Base-by-base conservation (phyloP, 371 early-diverging fungal genomes). In the Mucor mucedo region DNA sequence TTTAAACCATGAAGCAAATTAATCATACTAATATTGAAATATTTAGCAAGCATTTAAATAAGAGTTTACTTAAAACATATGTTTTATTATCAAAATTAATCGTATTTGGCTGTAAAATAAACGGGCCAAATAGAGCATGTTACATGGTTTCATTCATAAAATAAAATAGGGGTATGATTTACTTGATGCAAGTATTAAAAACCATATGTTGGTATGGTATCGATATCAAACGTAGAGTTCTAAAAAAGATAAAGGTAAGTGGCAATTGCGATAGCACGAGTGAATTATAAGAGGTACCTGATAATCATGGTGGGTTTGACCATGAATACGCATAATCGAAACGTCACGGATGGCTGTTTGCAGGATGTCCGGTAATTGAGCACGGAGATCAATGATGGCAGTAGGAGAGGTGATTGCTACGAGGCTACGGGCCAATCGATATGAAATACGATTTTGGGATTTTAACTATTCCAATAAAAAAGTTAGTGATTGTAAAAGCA, bases 261-360 rank as follows among this genome's bases (percentile, higher is more conserved):
- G n/a, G 8, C 2, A 32, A 16, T 33, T 7, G 29, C 8, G 16
- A 30, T 38, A 38, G 14, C 33, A 50, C 5, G 2, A 50, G 5
- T 3, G 49, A 14, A 45, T 7, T 59, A 42, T 44, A 29, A 32
- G n/a, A 53, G 38, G 11, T 29, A 40, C 28, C 42, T 44, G 21
- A 21, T 21, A 21, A 21, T 21, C 21, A 21, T 21, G 40, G 32
- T 65, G 53, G 38, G 52, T 49, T 57, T 52, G 45, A 29, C 33
- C 44, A 47, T 53, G 59, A 10, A 65, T 53, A 45, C 54, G 11
- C 65, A 65, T 65, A 9, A 58, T 16, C 7, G 65, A 53, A 5
- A 53, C 47, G 6, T 58, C 33, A 33, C 54, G 44, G 16, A 58
- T 44, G 21, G 30, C 53, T n/a, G 45, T 45, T 54, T 58, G 65